Base-by-base conservation (phyloP, 352 stramenopile species). In the Phytophthora ohioensis region DNA sequence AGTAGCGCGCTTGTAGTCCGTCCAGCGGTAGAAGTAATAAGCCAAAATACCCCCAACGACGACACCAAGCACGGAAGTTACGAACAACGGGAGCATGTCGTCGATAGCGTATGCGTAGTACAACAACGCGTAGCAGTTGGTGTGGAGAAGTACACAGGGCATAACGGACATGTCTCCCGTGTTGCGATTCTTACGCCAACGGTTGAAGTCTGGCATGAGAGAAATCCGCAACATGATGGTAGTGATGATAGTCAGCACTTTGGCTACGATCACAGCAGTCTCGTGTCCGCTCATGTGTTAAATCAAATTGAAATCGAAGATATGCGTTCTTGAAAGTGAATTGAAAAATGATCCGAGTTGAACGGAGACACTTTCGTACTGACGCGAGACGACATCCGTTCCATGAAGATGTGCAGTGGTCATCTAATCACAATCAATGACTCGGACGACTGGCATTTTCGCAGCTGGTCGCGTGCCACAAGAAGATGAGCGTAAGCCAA, bases 51-150 rank as follows among this genome's bases (percentile, higher is more conserved):
- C 55, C 13, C 70, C 80, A 8, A 81, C 67, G 3, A 79, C 53
- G 6, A 70, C 69, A 2, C 81, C 81, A 5, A 85, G 53, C 5
- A 77, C 64, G 35, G 75, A 82, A 8, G 78, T 85, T 11, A 62
- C 66, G 39, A 85, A 81, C 15, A 87, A 62, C n/a, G 81, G 81
- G 15, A 89, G 67, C 57, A 82, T 79, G 41, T 79, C 71, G 39
- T 79, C 47, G n/a, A 78, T 84, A 21, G 74, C 67, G 59, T 79
- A 85, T 9, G 76, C 74, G 67, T 87, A 89, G 38, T 79, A 73
- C n/a, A 76, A 46, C 63, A 80, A 47, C 4, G 56, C 59, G 34
- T 74, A 76, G 58, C 66, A 69, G 30, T 75, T 76, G 7, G 69
- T 75, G 57, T 70, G 75, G 38, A 80, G 68, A 5, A 76, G 30